Evolutionary conservation across 139 green algal genomes (phyloP).

Genomic region (Gonium pectorale): DNA sequence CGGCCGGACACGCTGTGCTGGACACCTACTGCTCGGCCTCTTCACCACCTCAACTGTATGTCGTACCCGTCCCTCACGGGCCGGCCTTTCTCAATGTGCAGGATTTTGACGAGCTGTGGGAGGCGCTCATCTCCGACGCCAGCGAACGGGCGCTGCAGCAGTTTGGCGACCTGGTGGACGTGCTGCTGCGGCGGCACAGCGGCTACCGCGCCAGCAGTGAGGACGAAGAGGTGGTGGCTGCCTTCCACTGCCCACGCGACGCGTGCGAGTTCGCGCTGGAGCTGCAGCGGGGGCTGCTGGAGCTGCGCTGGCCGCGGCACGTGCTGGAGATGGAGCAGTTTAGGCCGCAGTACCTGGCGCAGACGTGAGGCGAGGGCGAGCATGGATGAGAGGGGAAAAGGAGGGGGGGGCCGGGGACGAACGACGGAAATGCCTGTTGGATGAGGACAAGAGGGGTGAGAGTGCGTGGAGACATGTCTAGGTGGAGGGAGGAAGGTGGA

Average conservation of each 20-base stretch:
- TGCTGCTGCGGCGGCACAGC: constrained; percentile 9
- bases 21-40: too few species aligned
- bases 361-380: neutral
- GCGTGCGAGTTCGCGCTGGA: constrained; percentile 37
- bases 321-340: constrained; percentile 43
- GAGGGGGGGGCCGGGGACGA: neutral
- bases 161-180: neutral
- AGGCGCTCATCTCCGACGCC: constrained; percentile 29
- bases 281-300: constrained; percentile 36
- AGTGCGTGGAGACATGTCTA: too few species aligned
- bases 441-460: too few species aligned
- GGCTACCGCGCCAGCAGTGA: constrained; percentile 23
- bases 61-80: neutral
- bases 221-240: constrained; percentile 27
- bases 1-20: too few species aligned
- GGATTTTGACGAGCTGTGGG: constrained; percentile 47
- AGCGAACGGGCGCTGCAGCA: constrained; percentile 16
- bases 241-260: constrained; percentile 43
- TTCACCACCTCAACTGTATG: too few species aligned
- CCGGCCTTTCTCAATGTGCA: neutral
- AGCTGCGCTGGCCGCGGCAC: constrained; percentile 3
- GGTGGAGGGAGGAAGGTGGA: too few species aligned
- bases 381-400: too few species aligned
- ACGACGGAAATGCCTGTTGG: too few species aligned
- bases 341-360: constrained; percentile 26